Evolutionary conservation across 345 rosid genomes (phyloP).

Genomic region (Schrenkiella parvula): DNA sequence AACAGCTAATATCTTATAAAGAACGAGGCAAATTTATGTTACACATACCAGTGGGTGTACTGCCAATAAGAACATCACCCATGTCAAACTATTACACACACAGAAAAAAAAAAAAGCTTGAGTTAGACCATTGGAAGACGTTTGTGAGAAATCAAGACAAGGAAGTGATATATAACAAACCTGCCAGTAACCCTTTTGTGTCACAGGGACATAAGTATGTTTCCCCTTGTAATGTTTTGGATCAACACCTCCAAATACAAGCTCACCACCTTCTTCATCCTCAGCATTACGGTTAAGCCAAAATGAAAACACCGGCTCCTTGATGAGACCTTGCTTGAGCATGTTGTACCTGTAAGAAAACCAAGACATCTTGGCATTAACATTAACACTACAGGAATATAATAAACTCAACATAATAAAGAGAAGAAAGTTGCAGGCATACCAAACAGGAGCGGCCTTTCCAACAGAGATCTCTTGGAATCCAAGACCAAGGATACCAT

Average conservation of each 20-base stretch:
- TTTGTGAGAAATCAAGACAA: not conserved
- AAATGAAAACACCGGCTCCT: constrained; percentile 89
- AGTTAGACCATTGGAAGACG: not conserved
- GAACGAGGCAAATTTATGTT: not conserved
- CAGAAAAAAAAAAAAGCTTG: not conserved
- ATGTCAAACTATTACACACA: constrained; percentile 58
- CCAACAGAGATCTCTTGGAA: constrained; percentile 92
- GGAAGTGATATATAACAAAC: constrained; percentile 37
- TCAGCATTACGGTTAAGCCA: constrained; percentile 87
- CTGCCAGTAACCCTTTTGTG: constrained; percentile 98
- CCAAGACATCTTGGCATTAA: constrained; percentile 4
- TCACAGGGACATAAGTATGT: constrained; percentile 88
- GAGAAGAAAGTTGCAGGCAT: constrained; percentile 18
- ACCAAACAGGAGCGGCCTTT: constrained; percentile 81
- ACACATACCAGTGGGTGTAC: constrained; percentile 66
- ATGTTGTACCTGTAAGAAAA: constrained; percentile 67
- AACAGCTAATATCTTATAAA: not conserved
- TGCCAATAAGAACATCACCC: constrained; percentile 87
- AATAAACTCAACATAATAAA: not conserved
- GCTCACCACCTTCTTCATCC: constrained; percentile 83
- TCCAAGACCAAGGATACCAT: constrained; percentile 95
- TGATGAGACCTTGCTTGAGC: constrained; percentile 73
- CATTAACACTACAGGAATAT: not conserved
- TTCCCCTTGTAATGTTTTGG: constrained; percentile 78
- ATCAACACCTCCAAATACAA: constrained; percentile 95